Evolutionary conservation across 2,329 filamentous ascomycete genomes (phyloP).

Genomic region (Pestalotiopsis sp.): DNA sequence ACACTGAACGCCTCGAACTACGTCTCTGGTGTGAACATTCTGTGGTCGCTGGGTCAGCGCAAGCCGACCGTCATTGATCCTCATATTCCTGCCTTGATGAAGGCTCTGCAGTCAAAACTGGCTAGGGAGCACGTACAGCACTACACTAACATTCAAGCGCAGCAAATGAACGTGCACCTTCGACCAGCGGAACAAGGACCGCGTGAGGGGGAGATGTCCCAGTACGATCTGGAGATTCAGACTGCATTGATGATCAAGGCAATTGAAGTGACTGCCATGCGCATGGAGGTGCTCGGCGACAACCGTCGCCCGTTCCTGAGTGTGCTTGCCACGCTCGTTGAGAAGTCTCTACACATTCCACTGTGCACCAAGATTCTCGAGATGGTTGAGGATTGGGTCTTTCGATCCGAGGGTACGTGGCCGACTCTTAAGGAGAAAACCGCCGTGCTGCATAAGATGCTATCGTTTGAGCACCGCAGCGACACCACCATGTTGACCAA

Average conservation of each 20-base stretch:
- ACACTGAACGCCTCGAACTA: slow-evolving; percentile 80
- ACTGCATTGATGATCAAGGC: slow-evolving; percentile 92
- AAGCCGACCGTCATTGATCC: slow-evolving; percentile 87
- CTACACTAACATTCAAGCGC: slow-evolving; percentile 60
- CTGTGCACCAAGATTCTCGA: slow-evolving; percentile 91
- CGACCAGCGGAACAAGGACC: slow-evolving; percentile 57
- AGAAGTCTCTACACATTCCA: slow-evolving; percentile 85
- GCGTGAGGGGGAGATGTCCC: slow-evolving; percentile 60
- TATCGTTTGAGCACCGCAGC: slow-evolving; percentile 84
- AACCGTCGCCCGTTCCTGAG: slow-evolving; percentile 92
- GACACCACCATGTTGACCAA: slow-evolving; percentile 87
- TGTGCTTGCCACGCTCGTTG: slow-evolving; percentile 90
- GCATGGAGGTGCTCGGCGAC: slow-evolving; percentile 91
- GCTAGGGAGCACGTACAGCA: slow-evolving; percentile 90
- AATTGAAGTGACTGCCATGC: slow-evolving; percentile 86
- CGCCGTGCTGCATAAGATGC: slow-evolving; percentile 98
- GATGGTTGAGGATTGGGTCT: slow-evolving; percentile 96
- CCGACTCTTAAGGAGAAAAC: slow-evolving; percentile 99
- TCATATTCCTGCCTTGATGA: slow-evolving; percentile 88
- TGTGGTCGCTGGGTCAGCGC: slow-evolving; percentile 88
- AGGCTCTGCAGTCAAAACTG: slow-evolving; percentile 87
- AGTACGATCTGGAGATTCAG: slow-evolving; percentile 84
- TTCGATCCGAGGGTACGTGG: slow-evolving; percentile 91
- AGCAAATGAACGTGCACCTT: slow-evolving; percentile 45
- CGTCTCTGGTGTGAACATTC: slow-evolving; percentile 84